Percentiles rank a stretch among this genome's conserved stretches.
Conservation (phyloP, 2,329 filamentous ascomycete genomes). For the Ophiostoma himal-ulmi region DNA sequence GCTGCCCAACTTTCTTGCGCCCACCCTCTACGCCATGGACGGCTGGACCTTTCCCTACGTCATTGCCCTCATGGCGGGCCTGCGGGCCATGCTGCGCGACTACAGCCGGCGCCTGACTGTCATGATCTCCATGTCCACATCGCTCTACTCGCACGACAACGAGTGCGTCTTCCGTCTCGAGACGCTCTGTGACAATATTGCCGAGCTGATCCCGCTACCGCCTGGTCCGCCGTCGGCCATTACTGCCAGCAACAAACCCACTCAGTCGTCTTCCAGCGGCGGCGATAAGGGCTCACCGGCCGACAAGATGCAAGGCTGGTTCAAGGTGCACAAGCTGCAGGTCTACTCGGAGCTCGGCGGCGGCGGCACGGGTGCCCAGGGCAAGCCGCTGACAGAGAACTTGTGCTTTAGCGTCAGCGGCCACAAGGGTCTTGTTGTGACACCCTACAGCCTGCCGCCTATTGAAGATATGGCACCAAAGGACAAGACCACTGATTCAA, state of each 20-base stretch:
- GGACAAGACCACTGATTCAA: constrained; percentile 41
- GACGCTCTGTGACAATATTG: constrained; percentile 67
- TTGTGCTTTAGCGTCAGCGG: constrained; percentile 85
- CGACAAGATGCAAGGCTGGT: constrained; percentile 77
- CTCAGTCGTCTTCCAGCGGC: constrained; percentile 33
- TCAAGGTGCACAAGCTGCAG: constrained; percentile 76
- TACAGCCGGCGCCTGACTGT: constrained; percentile 61
- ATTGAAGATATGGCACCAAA: constrained; percentile 62
- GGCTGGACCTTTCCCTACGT: constrained; percentile 65
- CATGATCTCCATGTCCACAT: constrained; percentile 70
- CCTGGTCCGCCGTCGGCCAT: constrained; percentile 32
- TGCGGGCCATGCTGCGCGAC: constrained; percentile 68
- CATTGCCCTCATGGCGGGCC: constrained; percentile 71
- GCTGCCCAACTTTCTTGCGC: constrained; percentile 78
- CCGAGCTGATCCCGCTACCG: constrained; percentile 69
- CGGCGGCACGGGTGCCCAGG: constrained; percentile 63
- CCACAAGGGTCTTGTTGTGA: constrained; percentile 72
- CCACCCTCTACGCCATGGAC: constrained; percentile 70
- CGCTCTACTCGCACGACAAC: constrained; percentile 68
- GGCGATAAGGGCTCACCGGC: constrained; percentile 39
- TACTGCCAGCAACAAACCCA: constrained; percentile 3
- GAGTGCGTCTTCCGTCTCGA: constrained; percentile 84
- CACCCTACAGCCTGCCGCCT: constrained; percentile 83
- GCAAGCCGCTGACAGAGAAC: constrained; percentile 68
- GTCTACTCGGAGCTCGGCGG: constrained; percentile 85